phyloP scores from a whole-genome alignment of 306 rosid genomes.

The Cucurbita moschata region DNA sequence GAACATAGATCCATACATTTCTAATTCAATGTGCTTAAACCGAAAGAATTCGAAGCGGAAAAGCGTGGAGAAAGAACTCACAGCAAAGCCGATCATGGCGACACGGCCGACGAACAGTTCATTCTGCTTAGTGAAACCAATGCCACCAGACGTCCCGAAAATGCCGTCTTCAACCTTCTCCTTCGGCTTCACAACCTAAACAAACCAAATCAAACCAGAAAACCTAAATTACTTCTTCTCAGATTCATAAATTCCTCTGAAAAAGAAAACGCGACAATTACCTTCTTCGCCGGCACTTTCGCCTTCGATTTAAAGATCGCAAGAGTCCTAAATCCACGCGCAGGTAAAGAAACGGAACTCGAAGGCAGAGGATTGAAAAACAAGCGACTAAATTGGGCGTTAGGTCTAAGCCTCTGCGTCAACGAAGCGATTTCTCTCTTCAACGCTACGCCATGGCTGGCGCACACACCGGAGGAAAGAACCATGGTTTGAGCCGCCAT shows the following conservation, averaged over 20 bases:
- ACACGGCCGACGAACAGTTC: conserved; percentile 97
- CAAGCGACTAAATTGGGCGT: conserved; percentile 21
- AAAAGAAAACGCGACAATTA: background rate
- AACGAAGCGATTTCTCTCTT: conserved; percentile 42
- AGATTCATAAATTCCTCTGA: background rate
- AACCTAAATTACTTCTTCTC: background rate
- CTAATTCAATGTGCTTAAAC: too few species aligned
- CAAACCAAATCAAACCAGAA: background rate
- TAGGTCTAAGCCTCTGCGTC: conserved; percentile 44
- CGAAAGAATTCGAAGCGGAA: too few species aligned
- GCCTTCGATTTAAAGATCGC: conserved; percentile 78
- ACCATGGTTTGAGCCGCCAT: conserved; percentile 84
- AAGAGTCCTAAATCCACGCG: conserved; percentile 20
- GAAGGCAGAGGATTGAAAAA: conserved; percentile 34
- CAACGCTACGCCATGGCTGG: conserved; percentile 31
- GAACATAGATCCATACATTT: too few species aligned
- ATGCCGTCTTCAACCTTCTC: conserved; percentile 81
- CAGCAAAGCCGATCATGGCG: conserved; percentile 96
- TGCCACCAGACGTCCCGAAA: conserved; percentile 94
- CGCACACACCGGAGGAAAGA: conserved; percentile 54
- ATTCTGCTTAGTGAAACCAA: conserved; percentile 92
- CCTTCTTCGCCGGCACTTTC: conserved; percentile 80
- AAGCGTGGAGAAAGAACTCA: conserved; percentile 17
- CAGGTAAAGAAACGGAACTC: conserved; percentile 16
- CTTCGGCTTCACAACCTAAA: conserved; percentile 50